Evolutionary conservation across 768 basidiomycete genomes (phyloP).

Genomic region (Calocybe cyanea): DNA sequence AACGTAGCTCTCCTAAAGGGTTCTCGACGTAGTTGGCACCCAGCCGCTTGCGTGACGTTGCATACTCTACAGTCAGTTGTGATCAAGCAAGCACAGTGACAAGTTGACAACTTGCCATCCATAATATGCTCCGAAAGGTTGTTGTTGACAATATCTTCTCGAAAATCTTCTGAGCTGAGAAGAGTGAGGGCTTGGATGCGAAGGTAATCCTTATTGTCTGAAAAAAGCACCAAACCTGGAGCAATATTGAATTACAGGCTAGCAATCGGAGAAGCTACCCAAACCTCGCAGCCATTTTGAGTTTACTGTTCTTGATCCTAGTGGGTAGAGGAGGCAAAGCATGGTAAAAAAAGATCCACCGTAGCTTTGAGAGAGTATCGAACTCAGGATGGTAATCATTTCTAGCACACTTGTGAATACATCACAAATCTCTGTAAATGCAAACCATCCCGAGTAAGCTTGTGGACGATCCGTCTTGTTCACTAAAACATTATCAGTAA

Average conservation of each 20-base stretch:
- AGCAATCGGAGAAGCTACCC: neutral
- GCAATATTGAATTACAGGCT: neutral
- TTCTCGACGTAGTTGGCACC: constrained; percentile 17
- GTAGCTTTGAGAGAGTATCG: constrained; percentile 6
- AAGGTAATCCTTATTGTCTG: constrained; percentile 7
- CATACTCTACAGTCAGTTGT: constrained; percentile 26
- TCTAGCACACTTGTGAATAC: neutral
- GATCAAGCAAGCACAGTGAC: too few species aligned
- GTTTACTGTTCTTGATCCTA: neutral
- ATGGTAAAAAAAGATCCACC: constrained; percentile 8
- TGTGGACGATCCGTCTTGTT: neutral
- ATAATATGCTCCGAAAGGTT: constrained; percentile 28
- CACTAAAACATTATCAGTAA: neutral
- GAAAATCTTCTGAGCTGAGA: constrained; percentile 17
- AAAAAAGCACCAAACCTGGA: constrained; percentile 4
- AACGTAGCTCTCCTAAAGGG: constrained; percentile 11
- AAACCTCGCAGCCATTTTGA: constrained; percentile 5
- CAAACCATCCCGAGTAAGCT: constrained; percentile 4
- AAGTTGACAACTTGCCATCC: constrained; percentile 11
- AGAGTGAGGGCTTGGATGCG: neutral
- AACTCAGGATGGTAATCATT: constrained; percentile 10
- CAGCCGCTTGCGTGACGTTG: constrained; percentile 17
- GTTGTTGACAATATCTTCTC: constrained; percentile 36
- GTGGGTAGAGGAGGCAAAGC: constrained; percentile 12
- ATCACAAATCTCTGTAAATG: constrained; percentile 6